Percentiles rank a stretch among this genome's conserved stretches.
phyloP scores from a whole-genome alignment of 2,329 filamentous ascomycete genomes.

The Aureobasidium leucospermi region DNA sequence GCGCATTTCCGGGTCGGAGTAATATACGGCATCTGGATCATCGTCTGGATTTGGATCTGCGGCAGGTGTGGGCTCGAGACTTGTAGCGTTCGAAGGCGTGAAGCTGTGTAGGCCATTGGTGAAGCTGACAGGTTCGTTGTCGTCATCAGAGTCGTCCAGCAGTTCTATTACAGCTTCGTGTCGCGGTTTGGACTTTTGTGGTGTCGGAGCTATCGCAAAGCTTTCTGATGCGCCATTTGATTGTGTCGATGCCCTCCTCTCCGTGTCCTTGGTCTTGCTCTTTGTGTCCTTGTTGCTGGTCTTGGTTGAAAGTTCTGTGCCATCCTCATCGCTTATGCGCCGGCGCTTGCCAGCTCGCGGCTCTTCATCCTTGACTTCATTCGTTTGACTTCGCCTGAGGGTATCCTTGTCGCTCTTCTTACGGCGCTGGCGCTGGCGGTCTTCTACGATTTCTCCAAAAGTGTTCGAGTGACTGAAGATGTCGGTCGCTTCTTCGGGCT shows the following conservation, averaged over 20 bases:
- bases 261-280: conserved; percentile 10
- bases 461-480: conserved; percentile 38
- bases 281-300: conserved; percentile 11
- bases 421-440: conserved; percentile 28
- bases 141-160: neutral
- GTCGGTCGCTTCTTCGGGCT: conserved; percentile 22
- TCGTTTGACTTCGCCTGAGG: neutral
- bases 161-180: conserved; percentile 14
- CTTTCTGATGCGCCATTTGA: conserved; percentile 15
- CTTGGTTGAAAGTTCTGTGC: conserved; percentile 10
- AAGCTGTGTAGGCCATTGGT: conserved; percentile 14
- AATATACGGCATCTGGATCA: conserved; percentile 21
- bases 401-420: conserved; percentile 22
- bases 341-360: conserved; percentile 19
- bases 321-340: conserved; percentile 21
- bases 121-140: neutral
- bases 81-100: neutral
- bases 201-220: conserved; percentile 1
- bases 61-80: conserved; percentile 7
- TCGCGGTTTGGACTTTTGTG: conserved; percentile 2
- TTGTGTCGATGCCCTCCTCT: conserved; percentile 14
- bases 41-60: conserved; percentile 16
- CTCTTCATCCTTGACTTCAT: neutral
- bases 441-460: conserved; percentile 32
- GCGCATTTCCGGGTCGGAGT: conserved; percentile 37